phyloP scores from a whole-genome alignment of 129 eudicot species.

The Centella asiatica region DNA sequence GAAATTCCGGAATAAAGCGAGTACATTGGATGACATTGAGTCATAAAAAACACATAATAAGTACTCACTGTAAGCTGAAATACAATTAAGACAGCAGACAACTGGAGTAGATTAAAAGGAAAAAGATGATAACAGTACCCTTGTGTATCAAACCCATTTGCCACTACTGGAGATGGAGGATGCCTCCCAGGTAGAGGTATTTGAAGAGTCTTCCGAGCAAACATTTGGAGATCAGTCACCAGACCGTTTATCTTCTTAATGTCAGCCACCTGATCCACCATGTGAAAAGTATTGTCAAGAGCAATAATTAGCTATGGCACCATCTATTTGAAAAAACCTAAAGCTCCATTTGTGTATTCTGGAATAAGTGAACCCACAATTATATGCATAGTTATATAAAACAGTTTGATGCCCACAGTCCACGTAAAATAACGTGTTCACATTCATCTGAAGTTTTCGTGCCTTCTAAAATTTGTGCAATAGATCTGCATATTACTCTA shows the following conservation, averaged over 20 bases:
- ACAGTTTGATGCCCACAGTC: too few species aligned
- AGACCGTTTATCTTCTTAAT: constrained; percentile 76
- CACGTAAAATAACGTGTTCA: too few species aligned
- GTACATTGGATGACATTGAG: too few species aligned
- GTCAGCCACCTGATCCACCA: constrained; percentile 63
- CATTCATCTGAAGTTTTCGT: too few species aligned
- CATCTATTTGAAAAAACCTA: background rate
- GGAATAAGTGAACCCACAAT: too few species aligned
- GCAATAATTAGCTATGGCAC: background rate
- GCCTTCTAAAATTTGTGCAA: too few species aligned
- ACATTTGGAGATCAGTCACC: constrained; percentile 84
- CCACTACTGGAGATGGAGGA: constrained; percentile 63
- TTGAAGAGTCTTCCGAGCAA: constrained; percentile 66
- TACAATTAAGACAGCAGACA: background rate
- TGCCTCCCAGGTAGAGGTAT: constrained; percentile 90
- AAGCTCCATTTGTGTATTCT: background rate
- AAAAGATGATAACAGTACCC: constrained; percentile 31
- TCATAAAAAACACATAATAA: too few species aligned
- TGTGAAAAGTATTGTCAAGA: background rate
- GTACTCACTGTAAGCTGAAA: background rate
- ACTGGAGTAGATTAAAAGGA: background rate
- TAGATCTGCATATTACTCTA: too few species aligned
- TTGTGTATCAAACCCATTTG: constrained; percentile 46
- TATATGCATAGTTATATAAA: too few species aligned
- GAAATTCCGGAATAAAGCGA: too few species aligned